Evolutionary conservation across 1,284 basidiomycete genomes (phyloP).

Genomic region (Athelia sp.): DNA sequence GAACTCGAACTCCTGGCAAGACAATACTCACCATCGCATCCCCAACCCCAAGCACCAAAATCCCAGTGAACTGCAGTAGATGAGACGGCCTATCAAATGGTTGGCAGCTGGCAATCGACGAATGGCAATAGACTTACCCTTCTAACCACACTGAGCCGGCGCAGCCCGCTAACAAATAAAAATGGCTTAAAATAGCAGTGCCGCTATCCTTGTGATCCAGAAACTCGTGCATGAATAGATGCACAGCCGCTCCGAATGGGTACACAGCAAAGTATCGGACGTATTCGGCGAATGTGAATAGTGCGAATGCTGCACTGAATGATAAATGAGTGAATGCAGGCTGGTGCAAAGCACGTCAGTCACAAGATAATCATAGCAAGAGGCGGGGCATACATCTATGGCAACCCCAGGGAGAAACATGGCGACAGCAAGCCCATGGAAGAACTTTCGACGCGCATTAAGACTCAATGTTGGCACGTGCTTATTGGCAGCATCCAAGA

Average conservation of each 20-base stretch:
- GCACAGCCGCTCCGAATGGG: constrained; percentile 90
- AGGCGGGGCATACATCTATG: constrained; percentile 70
- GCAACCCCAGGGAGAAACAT: constrained; percentile 96
- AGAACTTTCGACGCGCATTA: constrained; percentile 96
- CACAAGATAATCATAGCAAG: constrained; percentile 11
- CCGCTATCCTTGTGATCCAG: constrained; percentile 94
- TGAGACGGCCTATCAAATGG: constrained; percentile 49
- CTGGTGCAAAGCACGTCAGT: constrained; percentile 35
- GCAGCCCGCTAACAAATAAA: constrained; percentile 94
- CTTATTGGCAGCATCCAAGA: constrained; percentile 84
- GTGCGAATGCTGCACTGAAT: constrained; percentile 88
- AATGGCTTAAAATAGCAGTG: constrained; percentile 95
- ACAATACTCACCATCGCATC: constrained; percentile 75
- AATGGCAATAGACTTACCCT: constrained; percentile 50
- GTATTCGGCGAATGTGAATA: constrained; percentile 96
- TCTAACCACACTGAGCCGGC: constrained; percentile 95
- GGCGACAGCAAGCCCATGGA: constrained; percentile 91
- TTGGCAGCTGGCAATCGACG: constrained; percentile 3
- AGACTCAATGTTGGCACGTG: constrained; percentile 82
- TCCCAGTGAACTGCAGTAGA: constrained; percentile 84
- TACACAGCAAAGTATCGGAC: constrained; percentile 97
- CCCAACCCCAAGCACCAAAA: constrained; percentile 87
- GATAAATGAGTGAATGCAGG: constrained; percentile 95
- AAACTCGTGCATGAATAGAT: constrained; percentile 97
- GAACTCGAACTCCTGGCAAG: constrained; percentile 2